These are phyloP conservation scores for Hyparrhenia diplandra DNA, from an alignment of 176 grass and related monocot genomes.

Conservation along the genomic window DNA sequence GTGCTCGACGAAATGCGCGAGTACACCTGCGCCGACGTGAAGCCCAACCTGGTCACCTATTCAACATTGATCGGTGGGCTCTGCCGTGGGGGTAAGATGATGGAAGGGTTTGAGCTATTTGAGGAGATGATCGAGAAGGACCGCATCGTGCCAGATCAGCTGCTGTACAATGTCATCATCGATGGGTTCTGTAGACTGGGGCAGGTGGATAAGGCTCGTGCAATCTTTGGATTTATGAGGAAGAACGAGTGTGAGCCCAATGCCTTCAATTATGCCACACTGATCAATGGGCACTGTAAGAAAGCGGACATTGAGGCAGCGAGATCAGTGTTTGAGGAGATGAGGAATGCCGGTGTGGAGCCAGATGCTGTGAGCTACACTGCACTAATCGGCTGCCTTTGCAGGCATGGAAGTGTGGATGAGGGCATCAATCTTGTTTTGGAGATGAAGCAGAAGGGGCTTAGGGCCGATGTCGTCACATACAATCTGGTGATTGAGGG, in stretches of 20 bases:
- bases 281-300: constrained; percentile 76
- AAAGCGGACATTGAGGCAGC: constrained; percentile 54
- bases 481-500: constrained; percentile 83
- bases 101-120: constrained; percentile 74
- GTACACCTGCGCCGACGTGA: constrained; percentile 33
- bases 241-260: constrained; percentile 85
- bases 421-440: constrained; percentile 70
- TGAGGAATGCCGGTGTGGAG: constrained; percentile 54
- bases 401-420: constrained; percentile 61
- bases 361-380: constrained; percentile 80
- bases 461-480: constrained; percentile 68
- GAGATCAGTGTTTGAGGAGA: constrained; percentile 61
- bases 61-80: constrained; percentile 70
- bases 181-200: constrained; percentile 74
- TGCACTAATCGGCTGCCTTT: constrained; percentile 67
- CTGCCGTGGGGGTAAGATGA: constrained; percentile 48
- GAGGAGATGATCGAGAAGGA: constrained; percentile 82
- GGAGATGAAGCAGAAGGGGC: constrained; percentile 70
- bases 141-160: constrained; percentile 64
- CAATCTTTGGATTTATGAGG: constrained; percentile 62
- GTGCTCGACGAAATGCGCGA: constrained; percentile 77
- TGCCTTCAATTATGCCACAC: constrained; percentile 70
- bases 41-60: constrained; percentile 70
- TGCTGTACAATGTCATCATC: constrained; percentile 83
- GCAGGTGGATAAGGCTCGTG: constrained; percentile 51